Conservation (phyloP, 164 flowering plant species). For the Vitis vinifera region DNA sequence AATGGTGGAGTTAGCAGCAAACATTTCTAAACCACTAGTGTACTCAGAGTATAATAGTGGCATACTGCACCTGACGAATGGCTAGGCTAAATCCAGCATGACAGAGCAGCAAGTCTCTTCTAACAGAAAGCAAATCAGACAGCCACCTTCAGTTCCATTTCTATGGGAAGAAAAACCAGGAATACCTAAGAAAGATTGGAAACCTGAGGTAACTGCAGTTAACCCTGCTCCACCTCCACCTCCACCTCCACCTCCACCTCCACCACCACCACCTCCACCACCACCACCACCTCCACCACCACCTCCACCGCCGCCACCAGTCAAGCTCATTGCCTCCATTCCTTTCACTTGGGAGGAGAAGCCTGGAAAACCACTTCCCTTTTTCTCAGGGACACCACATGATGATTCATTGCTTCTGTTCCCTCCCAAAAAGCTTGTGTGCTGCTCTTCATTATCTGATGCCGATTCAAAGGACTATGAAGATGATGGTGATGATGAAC, state of each 20-base stretch:
- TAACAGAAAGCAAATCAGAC: conserved; percentile 28
- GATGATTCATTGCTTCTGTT: conserved; percentile 7
- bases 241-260: neutral
- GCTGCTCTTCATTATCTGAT: neutral
- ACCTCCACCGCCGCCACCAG: conserved; percentile 22
- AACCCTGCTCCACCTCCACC: neutral
- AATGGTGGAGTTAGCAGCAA: conserved; percentile 12
- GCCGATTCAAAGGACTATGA: conserved; percentile 13
- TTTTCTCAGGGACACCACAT: conserved; percentile 16
- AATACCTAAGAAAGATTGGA: conserved; percentile 69
- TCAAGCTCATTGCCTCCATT: conserved; percentile 59
- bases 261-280: neutral
- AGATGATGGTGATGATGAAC: conserved; percentile 14
- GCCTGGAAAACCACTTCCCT: conserved; percentile 63
- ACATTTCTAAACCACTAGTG: conserved; percentile 27
- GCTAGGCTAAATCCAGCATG: conserved; percentile 18
- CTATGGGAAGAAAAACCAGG: conserved; percentile 89
- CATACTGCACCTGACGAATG: neutral
- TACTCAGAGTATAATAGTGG: conserved; percentile 8
- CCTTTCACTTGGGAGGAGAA: conserved; percentile 86
- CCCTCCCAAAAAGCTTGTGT: conserved; percentile 19
- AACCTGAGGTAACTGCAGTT: conserved; percentile 25
- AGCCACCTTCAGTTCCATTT: conserved; percentile 70
- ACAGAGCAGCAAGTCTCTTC: conserved; percentile 22
- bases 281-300: conserved; percentile 17